A percentile compares a stretch with the other conserved stretches of the same genome.
These are phyloP conservation scores for Apium graveolens DNA, from an alignment of 129 eudicot species.

Conservation along the genomic window DNA sequence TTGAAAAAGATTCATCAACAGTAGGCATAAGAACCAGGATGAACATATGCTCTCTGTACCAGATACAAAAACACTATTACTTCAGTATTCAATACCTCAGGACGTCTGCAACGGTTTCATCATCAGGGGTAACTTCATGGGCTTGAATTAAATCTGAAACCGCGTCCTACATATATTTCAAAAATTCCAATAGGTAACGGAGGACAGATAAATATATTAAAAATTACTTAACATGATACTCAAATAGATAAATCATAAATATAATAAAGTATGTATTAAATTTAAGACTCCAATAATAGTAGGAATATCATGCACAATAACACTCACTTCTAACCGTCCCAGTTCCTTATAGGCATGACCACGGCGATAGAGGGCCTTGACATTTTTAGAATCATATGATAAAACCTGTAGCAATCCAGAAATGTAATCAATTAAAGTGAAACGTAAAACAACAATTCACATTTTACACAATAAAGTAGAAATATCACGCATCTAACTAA, in stretches of 20 bases:
- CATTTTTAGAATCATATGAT: constrained; percentile 58
- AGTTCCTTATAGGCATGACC: constrained; percentile 87
- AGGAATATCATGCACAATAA: not conserved
- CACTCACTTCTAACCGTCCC: constrained; percentile 68
- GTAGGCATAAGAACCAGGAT: not conserved
- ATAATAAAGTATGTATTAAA: not conserved
- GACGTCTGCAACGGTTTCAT: constrained; percentile 88
- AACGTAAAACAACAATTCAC: not conserved
- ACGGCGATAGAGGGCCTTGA: constrained; percentile 96
- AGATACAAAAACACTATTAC: not conserved
- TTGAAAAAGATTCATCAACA: not conserved
- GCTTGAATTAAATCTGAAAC: constrained; percentile 72
- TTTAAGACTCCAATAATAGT: not conserved
- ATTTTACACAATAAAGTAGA: not conserved
- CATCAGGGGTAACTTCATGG: constrained; percentile 80
- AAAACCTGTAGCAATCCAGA: constrained; percentile 53
- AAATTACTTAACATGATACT: not conserved
- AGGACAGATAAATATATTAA: not conserved
- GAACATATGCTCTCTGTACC: not conserved
- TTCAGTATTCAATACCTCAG: constrained; percentile 42
- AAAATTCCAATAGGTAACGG: constrained; percentile 13
- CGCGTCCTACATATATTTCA: constrained; percentile 44
- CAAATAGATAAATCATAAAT: too few species aligned
- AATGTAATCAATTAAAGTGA: not conserved
- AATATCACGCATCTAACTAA: not conserved